Evolutionary conservation across 75 land plant genomes (phyloP).

Genomic region (Pinus tabuliformis): DNA sequence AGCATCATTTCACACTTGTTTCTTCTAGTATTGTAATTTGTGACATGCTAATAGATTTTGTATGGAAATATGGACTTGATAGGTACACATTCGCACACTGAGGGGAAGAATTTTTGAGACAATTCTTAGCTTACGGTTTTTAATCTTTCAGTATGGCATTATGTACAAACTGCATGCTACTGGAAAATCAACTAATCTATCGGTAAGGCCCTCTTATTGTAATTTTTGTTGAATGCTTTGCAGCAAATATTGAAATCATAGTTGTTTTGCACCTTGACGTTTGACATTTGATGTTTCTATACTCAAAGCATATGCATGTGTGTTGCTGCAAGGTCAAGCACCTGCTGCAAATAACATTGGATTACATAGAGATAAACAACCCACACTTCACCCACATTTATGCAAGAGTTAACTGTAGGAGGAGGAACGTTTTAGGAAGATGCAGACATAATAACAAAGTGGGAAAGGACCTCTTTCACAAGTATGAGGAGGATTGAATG

Average conservation of each 20-base stretch:
- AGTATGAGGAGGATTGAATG: too few species aligned
- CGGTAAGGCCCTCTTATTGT: slow-evolving; percentile 21
- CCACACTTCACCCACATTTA: background rate
- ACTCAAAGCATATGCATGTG: background rate
- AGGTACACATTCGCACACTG: slow-evolving; percentile 72
- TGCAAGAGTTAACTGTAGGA: too few species aligned
- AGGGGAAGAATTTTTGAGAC: slow-evolving; percentile 76
- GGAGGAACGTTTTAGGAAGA: too few species aligned
- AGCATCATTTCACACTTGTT: background rate
- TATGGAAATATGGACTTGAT: background rate
- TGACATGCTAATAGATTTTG: background rate
- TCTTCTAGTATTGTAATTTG: background rate
- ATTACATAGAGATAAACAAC: background rate
- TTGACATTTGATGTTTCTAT: background rate
- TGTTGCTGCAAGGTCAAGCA: background rate
- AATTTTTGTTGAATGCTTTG: background rate
- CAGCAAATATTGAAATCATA: background rate
- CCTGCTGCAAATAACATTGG: background rate
- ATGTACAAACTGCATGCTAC: slow-evolving; percentile 71
- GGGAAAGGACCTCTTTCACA: too few species aligned
- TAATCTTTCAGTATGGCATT: slow-evolving; percentile 94
- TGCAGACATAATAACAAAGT: too few species aligned
- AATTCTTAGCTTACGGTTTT: slow-evolving; percentile 77
- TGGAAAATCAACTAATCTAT: slow-evolving; percentile 27
- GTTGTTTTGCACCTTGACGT: background rate